Conservation (phyloP, 495 filamentous ascomycete genomes). For the Aspergillus wentii region DNA sequence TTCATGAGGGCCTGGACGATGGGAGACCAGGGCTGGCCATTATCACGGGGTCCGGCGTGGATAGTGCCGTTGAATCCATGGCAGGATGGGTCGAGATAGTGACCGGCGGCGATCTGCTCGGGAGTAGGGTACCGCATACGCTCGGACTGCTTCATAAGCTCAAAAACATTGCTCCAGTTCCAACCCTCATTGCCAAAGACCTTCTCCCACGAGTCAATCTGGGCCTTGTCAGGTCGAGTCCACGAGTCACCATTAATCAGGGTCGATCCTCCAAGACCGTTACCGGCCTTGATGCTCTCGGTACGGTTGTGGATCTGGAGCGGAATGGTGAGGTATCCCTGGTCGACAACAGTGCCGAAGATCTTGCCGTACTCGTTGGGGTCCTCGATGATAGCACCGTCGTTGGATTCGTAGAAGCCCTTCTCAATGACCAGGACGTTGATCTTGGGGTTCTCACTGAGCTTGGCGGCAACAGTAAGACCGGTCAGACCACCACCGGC, state of each 20-base stretch:
- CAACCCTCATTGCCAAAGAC: constrained; percentile 39
- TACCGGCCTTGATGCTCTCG: not conserved
- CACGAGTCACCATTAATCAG: constrained; percentile 46
- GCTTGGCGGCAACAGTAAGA: not conserved
- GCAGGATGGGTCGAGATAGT: constrained; percentile 3
- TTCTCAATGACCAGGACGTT: not conserved
- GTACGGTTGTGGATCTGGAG: constrained; percentile 1
- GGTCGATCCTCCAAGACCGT: constrained; percentile 42
- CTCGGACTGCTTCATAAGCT: constrained; percentile 25
- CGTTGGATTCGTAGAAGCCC: constrained; percentile 7
- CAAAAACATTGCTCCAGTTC: constrained; percentile 40
- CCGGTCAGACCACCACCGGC: not conserved
- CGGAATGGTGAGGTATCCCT: not conserved
- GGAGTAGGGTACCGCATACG: not conserved
- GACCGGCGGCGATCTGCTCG: constrained; percentile 2
- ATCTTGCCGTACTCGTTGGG: constrained; percentile 25
- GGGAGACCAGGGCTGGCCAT: not conserved
- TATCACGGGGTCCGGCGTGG: constrained; percentile 4
- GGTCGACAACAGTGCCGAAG: constrained; percentile 11
- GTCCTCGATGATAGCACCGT: constrained; percentile 16
- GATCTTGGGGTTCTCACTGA: not conserved
- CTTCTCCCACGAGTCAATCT: constrained; percentile 42
- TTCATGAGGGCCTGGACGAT: constrained; percentile 6
- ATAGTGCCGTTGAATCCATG: constrained; percentile 6
- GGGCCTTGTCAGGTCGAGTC: constrained; percentile 29